Evolutionary conservation across 2,329 filamentous ascomycete species (phyloP).

Genomic region (Thielaviopsis ethacetica): DNA sequence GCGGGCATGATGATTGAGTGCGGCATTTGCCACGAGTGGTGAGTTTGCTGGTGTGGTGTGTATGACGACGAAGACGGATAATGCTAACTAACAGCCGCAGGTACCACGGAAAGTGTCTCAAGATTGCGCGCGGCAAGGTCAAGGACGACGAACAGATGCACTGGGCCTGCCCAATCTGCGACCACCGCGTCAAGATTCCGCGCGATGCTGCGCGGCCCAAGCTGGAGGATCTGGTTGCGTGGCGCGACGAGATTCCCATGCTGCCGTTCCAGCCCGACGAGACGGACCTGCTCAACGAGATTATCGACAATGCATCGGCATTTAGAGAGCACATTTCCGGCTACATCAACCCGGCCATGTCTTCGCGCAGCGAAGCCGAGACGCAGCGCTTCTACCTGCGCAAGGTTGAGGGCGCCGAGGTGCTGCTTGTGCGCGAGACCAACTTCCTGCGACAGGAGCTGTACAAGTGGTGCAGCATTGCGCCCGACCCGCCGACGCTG

Average conservation of each 20-base stretch:
- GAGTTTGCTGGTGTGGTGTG: constrained; percentile 20
- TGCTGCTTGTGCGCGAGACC: constrained; percentile 81
- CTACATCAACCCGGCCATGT: constrained; percentile 77
- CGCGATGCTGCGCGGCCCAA: constrained; percentile 91
- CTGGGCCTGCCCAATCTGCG: constrained; percentile 94
- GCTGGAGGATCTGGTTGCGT: constrained; percentile 69
- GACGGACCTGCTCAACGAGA: constrained; percentile 68
- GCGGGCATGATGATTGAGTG: constrained; percentile 99
- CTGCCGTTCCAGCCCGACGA: constrained; percentile 94
- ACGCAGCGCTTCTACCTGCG: constrained; percentile 79
- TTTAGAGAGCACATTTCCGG: constrained; percentile 71
- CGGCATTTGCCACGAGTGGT: constrained; percentile 96
- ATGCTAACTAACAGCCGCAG: constrained; percentile 23
- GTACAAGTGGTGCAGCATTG: constrained; percentile 87
- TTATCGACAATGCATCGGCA: constrained; percentile 67
- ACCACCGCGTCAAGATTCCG: constrained; percentile 92
- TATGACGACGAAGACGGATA: not conserved
- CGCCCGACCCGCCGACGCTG: constrained; percentile 69
- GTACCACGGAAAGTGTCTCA: constrained; percentile 97
- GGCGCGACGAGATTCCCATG: constrained; percentile 65
- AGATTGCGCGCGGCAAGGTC: constrained; percentile 92
- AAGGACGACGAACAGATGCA: constrained; percentile 78
- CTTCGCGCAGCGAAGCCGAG: constrained; percentile 18
- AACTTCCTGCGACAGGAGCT: constrained; percentile 94
- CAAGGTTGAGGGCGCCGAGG: constrained; percentile 93